A percentile compares a stretch with the other conserved stretches of the same genome.
phyloP scores from a whole-genome alignment of 129 eudicot genomes.

The Chrysanthemum makinoi region DNA sequence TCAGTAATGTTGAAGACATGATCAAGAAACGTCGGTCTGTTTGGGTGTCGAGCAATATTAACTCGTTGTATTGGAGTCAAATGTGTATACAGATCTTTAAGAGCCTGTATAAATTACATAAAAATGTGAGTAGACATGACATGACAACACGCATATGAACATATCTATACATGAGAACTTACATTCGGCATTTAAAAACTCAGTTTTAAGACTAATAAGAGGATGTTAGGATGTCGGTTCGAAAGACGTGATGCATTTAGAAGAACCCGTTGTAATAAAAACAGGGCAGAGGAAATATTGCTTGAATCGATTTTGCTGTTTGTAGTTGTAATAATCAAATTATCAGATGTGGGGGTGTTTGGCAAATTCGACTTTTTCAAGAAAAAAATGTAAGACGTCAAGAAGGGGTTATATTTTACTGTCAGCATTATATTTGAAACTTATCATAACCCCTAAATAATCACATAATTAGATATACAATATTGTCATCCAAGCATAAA shows the following conservation, averaged over 20 bases:
- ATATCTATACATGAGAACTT: background rate
- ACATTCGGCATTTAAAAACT: background rate
- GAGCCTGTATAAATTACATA: conserved; percentile 55
- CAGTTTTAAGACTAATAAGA: background rate
- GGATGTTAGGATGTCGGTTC: background rate
- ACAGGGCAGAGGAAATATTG: too few relatives aligned
- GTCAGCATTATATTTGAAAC: background rate
- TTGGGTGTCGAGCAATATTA: conserved; percentile 88
- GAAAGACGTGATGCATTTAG: too few relatives aligned
- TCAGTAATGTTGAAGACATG: conserved; percentile 89
- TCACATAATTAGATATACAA: background rate
- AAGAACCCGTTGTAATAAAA: too few relatives aligned
- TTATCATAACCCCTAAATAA: background rate
- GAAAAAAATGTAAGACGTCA: too few relatives aligned
- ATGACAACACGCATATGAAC: conserved; percentile 3
- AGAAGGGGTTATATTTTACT: too few relatives aligned
- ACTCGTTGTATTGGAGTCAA: conserved; percentile 93
- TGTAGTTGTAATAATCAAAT: background rate
- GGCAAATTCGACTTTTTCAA: too few relatives aligned
- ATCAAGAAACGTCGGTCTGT: conserved; percentile 96
- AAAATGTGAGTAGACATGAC: conserved; percentile 5
- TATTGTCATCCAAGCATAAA: too few relatives aligned
- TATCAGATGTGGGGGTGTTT: too few relatives aligned
- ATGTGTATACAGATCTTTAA: conserved; percentile 71
- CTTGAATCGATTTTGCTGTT: too few relatives aligned